Base-by-base conservation (phyloP, 208 protist species). In the Zelonia costaricensis region DNA sequence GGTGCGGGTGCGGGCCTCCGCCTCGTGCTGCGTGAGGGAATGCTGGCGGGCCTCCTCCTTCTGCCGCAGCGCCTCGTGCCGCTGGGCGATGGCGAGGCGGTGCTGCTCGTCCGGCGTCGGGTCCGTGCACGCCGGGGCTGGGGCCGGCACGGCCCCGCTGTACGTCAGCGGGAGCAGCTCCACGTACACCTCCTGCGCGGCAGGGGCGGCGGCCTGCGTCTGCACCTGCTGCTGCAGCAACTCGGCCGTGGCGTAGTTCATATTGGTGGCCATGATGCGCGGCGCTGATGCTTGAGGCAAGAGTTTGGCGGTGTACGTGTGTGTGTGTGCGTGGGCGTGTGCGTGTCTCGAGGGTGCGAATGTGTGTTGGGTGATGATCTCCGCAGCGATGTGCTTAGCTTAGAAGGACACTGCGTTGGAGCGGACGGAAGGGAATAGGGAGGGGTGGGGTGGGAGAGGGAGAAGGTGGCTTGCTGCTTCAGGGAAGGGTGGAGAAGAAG, bases 41-140 rank as follows among this genome's bases (percentile, higher is more conserved):
- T 59, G 40, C 15, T 53, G 38, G 13, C 22, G 46, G 3, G 3
- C 33, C 15, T 75, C 69, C 54, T 81, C 55, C 61, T 48, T 73
- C 53, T 74, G 52, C 53, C 66, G 62, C 13, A 78, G 33, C 23
- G 58, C 57, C 28, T 76, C 65, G 30, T 81, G 40, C 36, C 64
- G 69, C 39, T 74, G 45, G 13, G 63, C 68, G 20, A 73, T 42
- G 3, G 55, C 39, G 16, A 66, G 78, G 15, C 74, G 71, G 42
- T 68, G 60, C 57, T 95, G 83, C 33, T 92, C 83, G 30, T 92
- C 88, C 0, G 88, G 88, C 10, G 82, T 91, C 6, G 84, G 85
- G 16, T 80, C 75, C 0, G 62, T 78, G 74, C 86, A 91, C 8
- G 75, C 56, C 15, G 76, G 72, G 39, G 68, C 72, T 4, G 88